phyloP scores from a whole-genome alignment of 768 basidiomycete genomes.

The Cystofilobasidium ferigula region DNA sequence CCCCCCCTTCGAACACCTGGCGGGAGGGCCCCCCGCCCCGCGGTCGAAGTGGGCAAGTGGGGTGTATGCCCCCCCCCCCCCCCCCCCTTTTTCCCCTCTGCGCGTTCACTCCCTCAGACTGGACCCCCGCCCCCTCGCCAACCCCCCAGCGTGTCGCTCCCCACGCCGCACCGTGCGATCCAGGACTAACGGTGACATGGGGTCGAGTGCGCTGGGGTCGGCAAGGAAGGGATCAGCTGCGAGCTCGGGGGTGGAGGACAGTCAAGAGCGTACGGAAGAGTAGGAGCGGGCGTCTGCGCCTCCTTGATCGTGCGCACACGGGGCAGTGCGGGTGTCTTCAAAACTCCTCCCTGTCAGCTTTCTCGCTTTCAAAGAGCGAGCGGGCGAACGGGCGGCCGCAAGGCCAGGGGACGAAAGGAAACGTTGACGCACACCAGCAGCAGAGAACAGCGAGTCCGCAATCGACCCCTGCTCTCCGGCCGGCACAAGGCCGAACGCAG shows the following conservation, averaged over 20 bases:
- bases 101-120: neutral
- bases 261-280: neutral
- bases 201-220: neutral
- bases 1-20: too few relatives aligned
- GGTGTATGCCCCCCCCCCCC: too few relatives aligned
- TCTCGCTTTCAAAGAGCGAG: too few relatives aligned
- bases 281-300: neutral
- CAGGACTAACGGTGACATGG: neutral
- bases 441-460: neutral
- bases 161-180: neutral
- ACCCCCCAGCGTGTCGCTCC: neutral
- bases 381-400: neutral
- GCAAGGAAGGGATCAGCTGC: too few relatives aligned
- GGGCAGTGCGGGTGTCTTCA: neutral
- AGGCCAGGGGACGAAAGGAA: neutral
- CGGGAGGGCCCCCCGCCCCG: too few relatives aligned
- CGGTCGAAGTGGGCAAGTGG: too few relatives aligned
- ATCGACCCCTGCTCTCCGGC: neutral
- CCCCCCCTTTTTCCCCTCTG: too few relatives aligned
- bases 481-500: neutral
- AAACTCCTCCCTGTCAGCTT: too few relatives aligned
- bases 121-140: neutral
- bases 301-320: neutral
- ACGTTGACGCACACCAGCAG: neutral
- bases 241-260: neutral